Evolutionary conservation across 2,329 filamentous ascomycete genomes (phyloP), one percentile per base, ranked within the genome.

Genomic region (Aspergillus texensis): DNA sequence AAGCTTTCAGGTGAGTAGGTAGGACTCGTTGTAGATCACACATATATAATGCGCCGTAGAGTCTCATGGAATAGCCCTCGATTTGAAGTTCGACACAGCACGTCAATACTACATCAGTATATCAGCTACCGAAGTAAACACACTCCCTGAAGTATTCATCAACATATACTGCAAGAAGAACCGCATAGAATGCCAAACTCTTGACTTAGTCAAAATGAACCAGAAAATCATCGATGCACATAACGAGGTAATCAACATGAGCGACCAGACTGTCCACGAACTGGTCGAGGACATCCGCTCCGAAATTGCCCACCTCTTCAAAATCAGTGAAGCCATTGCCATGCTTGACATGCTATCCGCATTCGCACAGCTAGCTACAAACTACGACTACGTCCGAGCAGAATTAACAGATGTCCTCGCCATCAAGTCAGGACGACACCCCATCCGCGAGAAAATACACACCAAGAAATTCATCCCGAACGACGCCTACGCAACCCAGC

Each of bases 181-280:
- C n/a, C 85, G 84, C 61, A 84, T 96, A 36, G 93, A 98, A 75
- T 98, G 93, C 69, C 92, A 96, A 71, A 98, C 95, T 0, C 75
- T 98, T 11, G 86, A 90, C 60, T 83, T 99, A 12, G 85, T 97
- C 66, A 95, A 97, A 73, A 82, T 92, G 45, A 98, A 90, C 69
- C 83, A 88, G 62, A 87, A 90, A 72, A 91, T 97, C 46, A 86
- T 87, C 0, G 90, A 96, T 66, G 91, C 93, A 0, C 91, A 94
- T 62, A 89, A 92, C 54, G 93, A 97, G 77, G 90, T 96, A 1
- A 84, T 97, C 3, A 85, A 90, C 66, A 89, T 94, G 79, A 96
- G 92, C 71, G 93, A 97, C 74, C 84, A 86, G 53, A 88, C 91
- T 2, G 85, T 97, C 12, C 87, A 92, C 66, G 79, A 86, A 12